phyloP scores from a whole-genome alignment of 768 basidiomycete species.

The Pseudohyphozyma bogoriensis region DNA sequence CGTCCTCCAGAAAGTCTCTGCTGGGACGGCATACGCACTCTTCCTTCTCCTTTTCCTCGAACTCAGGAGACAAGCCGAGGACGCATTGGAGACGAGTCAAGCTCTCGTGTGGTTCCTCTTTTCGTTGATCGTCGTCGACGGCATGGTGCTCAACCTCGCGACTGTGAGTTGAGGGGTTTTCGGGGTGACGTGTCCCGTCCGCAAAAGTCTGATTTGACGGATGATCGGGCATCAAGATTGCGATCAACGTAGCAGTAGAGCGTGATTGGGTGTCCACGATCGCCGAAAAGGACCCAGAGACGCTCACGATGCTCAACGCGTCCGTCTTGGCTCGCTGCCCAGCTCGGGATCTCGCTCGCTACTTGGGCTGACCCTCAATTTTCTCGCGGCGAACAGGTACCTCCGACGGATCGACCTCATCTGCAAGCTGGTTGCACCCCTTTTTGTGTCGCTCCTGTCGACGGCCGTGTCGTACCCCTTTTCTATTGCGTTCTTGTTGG shows the following conservation, averaged over 20 bases:
- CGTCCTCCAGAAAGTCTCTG: slow-evolving; percentile 41
- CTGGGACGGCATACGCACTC: slow-evolving; percentile 37
- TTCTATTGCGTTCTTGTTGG: slow-evolving; percentile 33
- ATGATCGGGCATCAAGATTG: slow-evolving; percentile 25
- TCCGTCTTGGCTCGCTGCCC: slow-evolving; percentile 38
- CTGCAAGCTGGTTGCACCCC: slow-evolving; percentile 47
- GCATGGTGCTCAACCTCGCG: slow-evolving; percentile 41
- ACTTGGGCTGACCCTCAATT: no score
- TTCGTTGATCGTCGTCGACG: slow-evolving; percentile 37
- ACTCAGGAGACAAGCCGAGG: neutral
- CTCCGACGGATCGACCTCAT: slow-evolving; percentile 42
- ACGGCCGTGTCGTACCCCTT: slow-evolving; percentile 36
- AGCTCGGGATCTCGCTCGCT: neutral
- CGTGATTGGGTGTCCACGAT: slow-evolving; percentile 49
- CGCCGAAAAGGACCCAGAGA: slow-evolving; percentile 36
- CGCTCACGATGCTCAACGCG: slow-evolving; percentile 45
- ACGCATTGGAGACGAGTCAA: neutral
- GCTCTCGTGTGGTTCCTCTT: slow-evolving; percentile 38
- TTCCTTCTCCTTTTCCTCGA: slow-evolving; percentile 38
- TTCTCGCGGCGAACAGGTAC: slow-evolving; percentile 10
- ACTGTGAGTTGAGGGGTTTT: slow-evolving; percentile 24
- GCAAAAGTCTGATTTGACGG: neutral
- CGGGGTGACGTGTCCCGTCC: neutral
- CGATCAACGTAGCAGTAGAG: slow-evolving; percentile 45
- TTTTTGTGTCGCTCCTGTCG: slow-evolving; percentile 48